Evolutionary conservation across 192 early-diverging fungal species (phyloP), one percentile per base, ranked within the genome.

Genomic region (Coemansia sp.): DNA sequence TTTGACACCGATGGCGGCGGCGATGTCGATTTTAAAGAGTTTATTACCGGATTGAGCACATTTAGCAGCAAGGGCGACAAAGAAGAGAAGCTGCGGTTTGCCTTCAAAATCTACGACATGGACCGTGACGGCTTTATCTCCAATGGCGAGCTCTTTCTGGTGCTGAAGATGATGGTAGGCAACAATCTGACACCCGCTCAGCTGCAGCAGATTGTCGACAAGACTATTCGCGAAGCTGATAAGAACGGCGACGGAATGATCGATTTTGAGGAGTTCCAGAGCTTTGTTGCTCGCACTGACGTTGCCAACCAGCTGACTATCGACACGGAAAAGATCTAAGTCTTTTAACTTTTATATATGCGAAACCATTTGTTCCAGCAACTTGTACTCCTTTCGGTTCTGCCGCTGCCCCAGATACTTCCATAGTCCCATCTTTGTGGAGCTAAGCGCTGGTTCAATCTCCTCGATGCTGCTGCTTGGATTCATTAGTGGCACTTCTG

Each of bases 141-240:
- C 33, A 99, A 99, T 65, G 97, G 97, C 42, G 97, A 99, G 81
- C 82, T 99, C 23, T 99, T 95, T 76, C 70, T 95, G 53, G 97
- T 98, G 0, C 82, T 99, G 35, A 97, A 98, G 80, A 99, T 95
- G 94, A 99, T 99, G 97, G 94, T 97, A 10, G 97, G 96, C 30
- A 95, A 89, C 72, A 98, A 98, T 69, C 79, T 99, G 45, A 90
- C 88, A 47, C 94, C 94, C 48, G 83, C 89, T 20, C 97, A 99
- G 80, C 85, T 99, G 12, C 97, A 99, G 67, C 97, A 99, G 76
- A 96, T 99, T 63, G 97, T 99, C 10, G 97, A 99, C 80, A 99
- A 98, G 81, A 97, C 96, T 6, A 97, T 99, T 56, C 91, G 96
- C 82, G 94, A 98, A 63, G 97, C 95, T 21, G 97, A 99, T 73